phyloP scores from a whole-genome alignment of 2,329 filamentous ascomycete genomes.

The Cladophialophora carrionii region DNA sequence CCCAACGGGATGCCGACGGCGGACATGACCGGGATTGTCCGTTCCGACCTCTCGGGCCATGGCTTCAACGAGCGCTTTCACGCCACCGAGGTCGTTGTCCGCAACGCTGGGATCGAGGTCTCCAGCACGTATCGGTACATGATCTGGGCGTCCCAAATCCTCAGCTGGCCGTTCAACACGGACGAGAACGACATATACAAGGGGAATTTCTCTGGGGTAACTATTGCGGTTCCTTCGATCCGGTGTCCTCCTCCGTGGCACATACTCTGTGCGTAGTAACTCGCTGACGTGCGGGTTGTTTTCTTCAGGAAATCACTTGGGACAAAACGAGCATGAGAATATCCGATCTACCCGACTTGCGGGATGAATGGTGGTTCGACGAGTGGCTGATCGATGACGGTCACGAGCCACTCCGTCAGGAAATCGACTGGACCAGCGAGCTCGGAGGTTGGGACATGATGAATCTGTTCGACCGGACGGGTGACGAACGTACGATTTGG shows the following conservation, averaged over 20 bases:
- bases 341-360: not conserved
- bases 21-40: not conserved
- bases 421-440: not conserved
- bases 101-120: not conserved
- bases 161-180: not conserved
- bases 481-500: not conserved
- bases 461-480: not conserved
- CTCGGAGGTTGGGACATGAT: conserved; percentile 6
- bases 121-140: not conserved
- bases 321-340: not conserved
- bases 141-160: not conserved
- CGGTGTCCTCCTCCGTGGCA: not conserved
- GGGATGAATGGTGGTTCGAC: not conserved
- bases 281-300: not conserved
- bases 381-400: not conserved
- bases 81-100: not conserved
- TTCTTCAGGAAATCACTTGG: not conserved
- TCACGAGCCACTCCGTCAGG: not conserved
- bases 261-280: not conserved
- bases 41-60: not conserved
- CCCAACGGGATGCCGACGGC: not conserved
- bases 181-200: not conserved
- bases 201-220: not conserved
- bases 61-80: not conserved
- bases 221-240: not conserved